A percentile compares a stretch with the other conserved stretches of the same genome.
These are phyloP conservation scores for Gynostemma pentaphyllum DNA, from an alignment of 306 rosid species.

Conservation along the genomic window DNA sequence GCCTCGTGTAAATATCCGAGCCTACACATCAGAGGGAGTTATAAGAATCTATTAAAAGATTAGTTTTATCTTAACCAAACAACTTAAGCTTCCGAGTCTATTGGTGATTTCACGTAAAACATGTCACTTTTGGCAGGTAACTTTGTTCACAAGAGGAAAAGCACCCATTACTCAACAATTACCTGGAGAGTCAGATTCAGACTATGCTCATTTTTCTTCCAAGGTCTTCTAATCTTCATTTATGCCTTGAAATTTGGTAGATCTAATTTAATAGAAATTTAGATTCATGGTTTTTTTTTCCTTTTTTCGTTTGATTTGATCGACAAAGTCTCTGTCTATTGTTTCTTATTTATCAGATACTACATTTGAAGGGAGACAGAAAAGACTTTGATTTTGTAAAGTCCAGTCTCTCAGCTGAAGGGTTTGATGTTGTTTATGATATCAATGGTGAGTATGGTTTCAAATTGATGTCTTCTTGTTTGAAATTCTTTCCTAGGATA, in stretches of 20 bases:
- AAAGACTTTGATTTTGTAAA: conserved; percentile 74
- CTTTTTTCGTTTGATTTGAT: neutral
- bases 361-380: conserved; percentile 96
- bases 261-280: neutral
- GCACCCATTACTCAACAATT: conserved; percentile 70
- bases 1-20: too few species aligned
- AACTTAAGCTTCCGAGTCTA: too few species aligned
- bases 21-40: too few species aligned
- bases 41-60: too few species aligned
- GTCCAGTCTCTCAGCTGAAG: conserved; percentile 77
- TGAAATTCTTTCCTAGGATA: neutral
- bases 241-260: neutral
- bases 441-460: conserved; percentile 52
- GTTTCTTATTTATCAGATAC: conserved; percentile 35
- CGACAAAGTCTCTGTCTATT: neutral
- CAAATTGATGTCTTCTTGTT: neutral
- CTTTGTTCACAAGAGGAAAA: conserved; percentile 93
- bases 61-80: too few species aligned
- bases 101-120: too few species aligned
- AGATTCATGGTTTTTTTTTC: neutral
- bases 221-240: conserved; percentile 40
- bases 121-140: conserved; percentile 42
- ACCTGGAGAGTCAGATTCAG: conserved; percentile 77
- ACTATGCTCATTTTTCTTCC: conserved; percentile 66
- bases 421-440: conserved; percentile 90